A percentile compares a stretch with the other conserved stretches of the same genome.
These are phyloP conservation scores for Camillea tinctor DNA, from an alignment of 2,329 filamentous ascomycete species.

Conservation along the genomic window DNA sequence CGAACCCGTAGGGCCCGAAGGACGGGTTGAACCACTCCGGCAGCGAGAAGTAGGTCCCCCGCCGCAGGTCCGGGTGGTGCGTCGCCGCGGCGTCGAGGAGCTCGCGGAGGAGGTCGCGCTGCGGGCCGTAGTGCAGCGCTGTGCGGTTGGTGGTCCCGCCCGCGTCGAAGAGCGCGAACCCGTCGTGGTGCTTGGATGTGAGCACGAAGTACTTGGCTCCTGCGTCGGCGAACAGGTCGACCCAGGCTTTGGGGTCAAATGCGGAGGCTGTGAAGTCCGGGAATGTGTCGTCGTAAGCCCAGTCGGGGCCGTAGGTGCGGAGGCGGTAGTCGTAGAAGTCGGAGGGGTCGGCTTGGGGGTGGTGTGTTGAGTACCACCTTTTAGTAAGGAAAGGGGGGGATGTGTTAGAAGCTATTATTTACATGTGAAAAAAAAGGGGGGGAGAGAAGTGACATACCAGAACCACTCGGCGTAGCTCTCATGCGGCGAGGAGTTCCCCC, in stretches of 20 bases:
- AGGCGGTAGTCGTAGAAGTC: constrained; percentile 49
- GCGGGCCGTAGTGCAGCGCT: constrained; percentile 40
- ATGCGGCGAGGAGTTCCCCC: constrained; percentile 45
- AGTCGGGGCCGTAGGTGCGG: constrained; percentile 47
- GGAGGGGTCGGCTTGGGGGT: constrained; percentile 41
- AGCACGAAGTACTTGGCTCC: constrained; percentile 46
- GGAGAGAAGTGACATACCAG: constrained; percentile 42
- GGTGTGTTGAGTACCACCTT: constrained; percentile 36
- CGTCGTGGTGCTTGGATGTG: constrained; percentile 48
- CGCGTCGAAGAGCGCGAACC: constrained; percentile 45
- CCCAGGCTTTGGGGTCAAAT: constrained; percentile 48
- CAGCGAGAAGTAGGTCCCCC: constrained; percentile 49
- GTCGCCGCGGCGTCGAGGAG: constrained; percentile 42
- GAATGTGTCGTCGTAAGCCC: constrained; percentile 57
- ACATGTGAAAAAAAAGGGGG: not conserved
- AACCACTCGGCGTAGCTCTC: constrained; percentile 46
- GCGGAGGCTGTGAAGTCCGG: constrained; percentile 49
- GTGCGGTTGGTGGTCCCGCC: constrained; percentile 39
- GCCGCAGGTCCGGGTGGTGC: constrained; percentile 41
- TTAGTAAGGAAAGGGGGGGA: no score
- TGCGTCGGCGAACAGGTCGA: constrained; percentile 37
- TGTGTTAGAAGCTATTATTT: no score
- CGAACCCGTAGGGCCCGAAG: constrained; percentile 44
- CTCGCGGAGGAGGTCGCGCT: constrained; percentile 40
- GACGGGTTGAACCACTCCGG: constrained; percentile 51